Percentiles rank a stretch among this genome's conserved stretches.
Conservation (phyloP, 1,139 yeast species). For the Blastobotrys arbuscula region DNA sequence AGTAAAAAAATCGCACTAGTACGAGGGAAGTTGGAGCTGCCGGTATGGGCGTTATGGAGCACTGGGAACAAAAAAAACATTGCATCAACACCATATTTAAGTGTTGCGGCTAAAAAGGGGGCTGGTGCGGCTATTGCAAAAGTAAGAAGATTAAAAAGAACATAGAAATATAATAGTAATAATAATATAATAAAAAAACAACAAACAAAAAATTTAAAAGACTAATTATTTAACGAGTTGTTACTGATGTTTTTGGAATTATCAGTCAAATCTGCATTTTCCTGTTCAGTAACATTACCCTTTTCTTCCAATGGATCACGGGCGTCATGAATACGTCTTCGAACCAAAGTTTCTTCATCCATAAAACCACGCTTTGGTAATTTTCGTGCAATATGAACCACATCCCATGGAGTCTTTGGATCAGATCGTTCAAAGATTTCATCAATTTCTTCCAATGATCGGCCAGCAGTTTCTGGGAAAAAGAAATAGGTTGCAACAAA, state of each 20-base stretch:
- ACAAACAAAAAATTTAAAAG: not conserved
- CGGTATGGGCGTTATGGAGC: slow-evolving; percentile 40
- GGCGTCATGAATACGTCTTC: slow-evolving; percentile 1
- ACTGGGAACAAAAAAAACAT: not conserved
- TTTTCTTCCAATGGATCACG: not conserved
- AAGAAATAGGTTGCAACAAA: slow-evolving; percentile 19
- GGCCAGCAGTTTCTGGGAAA: slow-evolving; percentile 19
- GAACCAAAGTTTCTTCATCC: slow-evolving; percentile 6
- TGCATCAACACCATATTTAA: slow-evolving; percentile 29
- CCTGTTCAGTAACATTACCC: not conserved
- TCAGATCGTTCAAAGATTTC: slow-evolving; percentile 25
- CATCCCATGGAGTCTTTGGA: slow-evolving; percentile 39
- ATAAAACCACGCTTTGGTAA: slow-evolving; percentile 19
- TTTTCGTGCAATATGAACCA: slow-evolving; percentile 26
- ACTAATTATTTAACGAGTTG: not conserved
- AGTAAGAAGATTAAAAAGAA: slow-evolving; percentile 35
- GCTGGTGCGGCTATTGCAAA: slow-evolving; percentile 58
- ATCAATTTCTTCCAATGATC: slow-evolving; percentile 21
- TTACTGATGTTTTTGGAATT: not conserved
- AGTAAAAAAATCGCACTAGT: slow-evolving; percentile 40
- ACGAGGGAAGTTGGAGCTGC: slow-evolving; percentile 63
- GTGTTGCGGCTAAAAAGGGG: slow-evolving; percentile 41
- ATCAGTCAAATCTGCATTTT: not conserved
- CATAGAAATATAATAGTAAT: too few relatives aligned
- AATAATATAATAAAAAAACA: not conserved